Percentiles rank a stretch among this genome's conserved stretches.
These are phyloP conservation scores for Trichoderma gamsii DNA, from an alignment of 495 filamentous ascomycete genomes.

Conservation along the genomic window DNA sequence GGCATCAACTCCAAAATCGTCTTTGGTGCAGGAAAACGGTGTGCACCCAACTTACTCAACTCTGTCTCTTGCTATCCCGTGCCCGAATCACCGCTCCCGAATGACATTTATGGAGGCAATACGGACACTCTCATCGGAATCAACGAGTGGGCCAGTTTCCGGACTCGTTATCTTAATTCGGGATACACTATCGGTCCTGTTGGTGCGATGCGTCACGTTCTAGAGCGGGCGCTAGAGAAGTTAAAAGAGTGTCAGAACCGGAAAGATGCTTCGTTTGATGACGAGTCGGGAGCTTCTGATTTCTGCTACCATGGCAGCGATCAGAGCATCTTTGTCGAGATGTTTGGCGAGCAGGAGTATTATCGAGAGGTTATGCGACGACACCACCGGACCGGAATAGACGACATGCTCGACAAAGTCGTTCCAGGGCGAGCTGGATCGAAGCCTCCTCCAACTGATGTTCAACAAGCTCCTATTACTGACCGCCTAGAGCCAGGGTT, in stretches of 20 bases:
- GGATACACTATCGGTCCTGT: slow-evolving; percentile 49
- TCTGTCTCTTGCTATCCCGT: neutral
- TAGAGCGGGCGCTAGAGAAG: slow-evolving; percentile 24
- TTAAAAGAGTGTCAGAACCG: slow-evolving; percentile 16
- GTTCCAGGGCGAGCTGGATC: neutral
- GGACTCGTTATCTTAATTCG: slow-evolving; percentile 48
- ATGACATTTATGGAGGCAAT: slow-evolving; percentile 7
- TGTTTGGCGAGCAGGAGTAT: slow-evolving; percentile 54
- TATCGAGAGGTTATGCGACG: slow-evolving; percentile 10
- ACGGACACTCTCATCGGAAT: slow-evolving; percentile 19
- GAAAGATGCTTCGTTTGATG: neutral
- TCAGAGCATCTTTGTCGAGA: slow-evolving; percentile 47
- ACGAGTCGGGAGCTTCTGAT: neutral
- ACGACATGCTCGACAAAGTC: neutral
- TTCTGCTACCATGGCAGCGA: slow-evolving; percentile 23
- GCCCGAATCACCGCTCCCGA: slow-evolving; percentile 12
- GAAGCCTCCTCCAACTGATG: neutral
- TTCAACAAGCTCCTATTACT: neutral
- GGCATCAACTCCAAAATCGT: slow-evolving; percentile 9
- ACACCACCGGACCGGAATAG: neutral
- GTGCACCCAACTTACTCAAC: neutral
- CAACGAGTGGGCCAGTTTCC: slow-evolving; percentile 13
- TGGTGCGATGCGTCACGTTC: slow-evolving; percentile 44
- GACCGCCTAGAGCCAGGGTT: neutral
- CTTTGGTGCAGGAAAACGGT: neutral